phyloP scores from a whole-genome alignment of 2,329 filamentous ascomycete species.

The Beauveria asiatica region DNA sequence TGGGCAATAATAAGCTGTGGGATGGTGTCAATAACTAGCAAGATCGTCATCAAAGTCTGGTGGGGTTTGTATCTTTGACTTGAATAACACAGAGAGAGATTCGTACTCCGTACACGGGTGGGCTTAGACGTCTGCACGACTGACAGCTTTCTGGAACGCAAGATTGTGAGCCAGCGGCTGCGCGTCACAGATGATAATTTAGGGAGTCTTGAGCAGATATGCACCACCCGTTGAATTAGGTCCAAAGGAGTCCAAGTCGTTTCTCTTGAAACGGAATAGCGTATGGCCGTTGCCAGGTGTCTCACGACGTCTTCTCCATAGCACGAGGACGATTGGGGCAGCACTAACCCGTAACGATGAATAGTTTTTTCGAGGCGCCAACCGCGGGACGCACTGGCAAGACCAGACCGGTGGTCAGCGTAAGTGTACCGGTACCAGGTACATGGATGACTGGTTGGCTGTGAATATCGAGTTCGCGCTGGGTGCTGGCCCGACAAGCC shows the following conservation, averaged over 20 bases:
- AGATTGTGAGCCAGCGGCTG: too few species aligned
- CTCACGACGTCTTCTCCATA: neutral
- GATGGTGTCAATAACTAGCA: neutral
- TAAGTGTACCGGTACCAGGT: neutral
- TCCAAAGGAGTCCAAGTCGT: neutral
- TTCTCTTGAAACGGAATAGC: neutral
- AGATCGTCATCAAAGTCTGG: too few species aligned
- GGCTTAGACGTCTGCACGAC: too few species aligned
- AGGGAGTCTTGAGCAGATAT: too few species aligned
- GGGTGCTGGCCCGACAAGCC: neutral
- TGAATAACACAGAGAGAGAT: too few species aligned
- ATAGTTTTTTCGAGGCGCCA: conserved; percentile 1
- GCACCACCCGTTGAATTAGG: too few species aligned
- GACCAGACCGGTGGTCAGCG: neutral
- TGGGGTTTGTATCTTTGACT: too few species aligned
- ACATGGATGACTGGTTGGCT: neutral
- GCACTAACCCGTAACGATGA: neutral
- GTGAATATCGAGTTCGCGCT: neutral
- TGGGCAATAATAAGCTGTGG: neutral
- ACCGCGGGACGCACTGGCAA: neutral
- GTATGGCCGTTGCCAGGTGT: neutral
- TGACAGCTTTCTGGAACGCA: too few species aligned
- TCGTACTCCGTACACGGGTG: too few species aligned
- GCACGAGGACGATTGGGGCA: neutral
- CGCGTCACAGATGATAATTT: too few species aligned